Evolutionary conservation across 2,329 filamentous ascomycete species (phyloP), one percentile per base, ranked within the genome.

Genomic region (Fusarium acutatum): DNA sequence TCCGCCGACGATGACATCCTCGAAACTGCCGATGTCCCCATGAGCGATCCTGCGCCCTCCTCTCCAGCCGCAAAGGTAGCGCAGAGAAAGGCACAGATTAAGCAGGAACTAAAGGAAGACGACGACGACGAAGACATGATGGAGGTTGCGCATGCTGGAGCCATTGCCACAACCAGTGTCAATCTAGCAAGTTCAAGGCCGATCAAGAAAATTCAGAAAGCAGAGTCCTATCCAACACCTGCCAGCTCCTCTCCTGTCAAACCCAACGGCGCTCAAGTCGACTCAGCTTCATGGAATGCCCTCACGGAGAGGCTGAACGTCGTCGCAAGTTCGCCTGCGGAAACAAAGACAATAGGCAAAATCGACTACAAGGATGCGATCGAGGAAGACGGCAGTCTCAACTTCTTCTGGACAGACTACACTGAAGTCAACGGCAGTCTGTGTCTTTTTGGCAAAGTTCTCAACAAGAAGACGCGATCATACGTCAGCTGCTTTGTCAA

Each of bases 321-420:
- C 41, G 87, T 96, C 73, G 94, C 89, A 81, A 94, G 91, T 78
- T 91, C 94, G 8, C 86, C 88, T 9, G 81, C 89, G 7, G 92
- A 94, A 73, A 84, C 86, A 38, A 85, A 86, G 32, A 87, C 85
- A 14, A 89, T 94, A 73, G 95, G 95, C 44, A 99, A 98, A 83
- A 88, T 98, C 54, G 91, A 92, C 72, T 88, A 94, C 65, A 90
- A 93, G 71, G 93, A 97, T 82, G 95, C 94, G n/a, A 84, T 97
- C n/a, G 96, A 98, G 81, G 91, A 94, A 71, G 95, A 99, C 79
- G 96, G 96, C 40, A 97, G 93, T 76, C 86, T 99, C 35, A 92
- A 92, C 75, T 94, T 99, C 85, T 99, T 98, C 85, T 99, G 96
- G 96, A 93, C 94, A 13, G 96, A 99, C 82, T 99, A 97, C 79